Evolutionary conservation across 495 filamentous ascomycete genomes (phyloP), one percentile per base, ranked within the genome.

Genomic region (Thozetella sp.): DNA sequence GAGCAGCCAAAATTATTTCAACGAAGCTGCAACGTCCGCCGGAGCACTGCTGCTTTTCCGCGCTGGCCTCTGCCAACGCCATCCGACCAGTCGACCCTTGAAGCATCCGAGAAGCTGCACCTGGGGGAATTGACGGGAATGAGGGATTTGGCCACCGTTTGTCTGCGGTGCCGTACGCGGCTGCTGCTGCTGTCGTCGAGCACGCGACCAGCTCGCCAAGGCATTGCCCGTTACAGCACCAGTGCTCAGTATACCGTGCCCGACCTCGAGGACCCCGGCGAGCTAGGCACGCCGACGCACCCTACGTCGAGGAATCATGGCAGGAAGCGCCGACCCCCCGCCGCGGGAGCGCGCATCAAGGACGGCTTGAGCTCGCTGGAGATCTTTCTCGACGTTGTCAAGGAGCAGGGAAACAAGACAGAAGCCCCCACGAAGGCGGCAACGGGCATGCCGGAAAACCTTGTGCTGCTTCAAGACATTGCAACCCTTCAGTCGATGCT

Each of bases 401-500:
- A 48, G 43, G 43, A 48, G 43, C 43, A 48, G 43, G 9, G n/a
- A 19, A 48, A n/a, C 11, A 20, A 48, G 20, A n/a, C 20, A 4
- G 43, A 48, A 9, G 3, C 43, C 3, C 43, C 43, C 9, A 20
- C 6, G 20, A 4, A 9, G 12, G 43, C 43, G 43, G 11, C 43
- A 20, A n/a, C 43, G 4, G 43, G 23, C 23, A 22, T 22, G 34
- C 20, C 54, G 17, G 40, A 52, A 20, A 56, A 48, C 53, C 53
- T 74, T 54, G 51, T 63, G 19, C 46, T 66, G 13, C 25, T 69
- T 17, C 55, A 71, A 56, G 64, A 73, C 23, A 67, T 69, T 19
- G 67, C 68, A 25, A 67, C 66, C 46, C 64, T 80, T 24, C 67
- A 72, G 56, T 60, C 63, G 19, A 80, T 78, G 69, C 37, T 81